phyloP scores from a whole-genome alignment of 2,329 filamentous ascomycete species.

The Hypomyces rosellus region DNA sequence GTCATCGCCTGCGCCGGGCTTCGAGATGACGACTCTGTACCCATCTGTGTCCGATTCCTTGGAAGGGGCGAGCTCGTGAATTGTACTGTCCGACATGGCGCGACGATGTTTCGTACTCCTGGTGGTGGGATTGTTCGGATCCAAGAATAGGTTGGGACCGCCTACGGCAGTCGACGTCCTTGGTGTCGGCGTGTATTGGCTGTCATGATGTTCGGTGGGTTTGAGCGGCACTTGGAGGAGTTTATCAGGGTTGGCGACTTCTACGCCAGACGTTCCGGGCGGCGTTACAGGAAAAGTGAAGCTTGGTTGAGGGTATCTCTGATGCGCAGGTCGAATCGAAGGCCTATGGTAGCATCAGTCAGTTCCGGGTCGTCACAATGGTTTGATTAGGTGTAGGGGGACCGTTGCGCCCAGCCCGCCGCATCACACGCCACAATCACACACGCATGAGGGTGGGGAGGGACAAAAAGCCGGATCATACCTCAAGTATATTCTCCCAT shows the following conservation, averaged over 20 bases:
- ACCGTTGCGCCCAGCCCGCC: background rate
- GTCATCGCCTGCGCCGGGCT: constrained; percentile 50
- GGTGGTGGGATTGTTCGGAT: constrained; percentile 15
- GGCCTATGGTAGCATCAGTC: constrained; percentile 37
- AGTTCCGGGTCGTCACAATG: too few relatives aligned
- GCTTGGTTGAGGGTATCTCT: constrained; percentile 54
- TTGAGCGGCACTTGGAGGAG: constrained; percentile 17
- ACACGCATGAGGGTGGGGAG: background rate
- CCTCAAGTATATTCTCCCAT: constrained; percentile 77
- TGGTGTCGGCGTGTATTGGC: constrained; percentile 36
- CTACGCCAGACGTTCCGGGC: constrained; percentile 52
- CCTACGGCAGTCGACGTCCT: constrained; percentile 7
- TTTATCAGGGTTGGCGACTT: constrained; percentile 32
- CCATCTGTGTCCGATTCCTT: constrained; percentile 57
- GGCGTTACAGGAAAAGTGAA: constrained; percentile 57
- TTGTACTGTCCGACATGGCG: constrained; percentile 70
- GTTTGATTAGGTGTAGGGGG: too few relatives aligned
- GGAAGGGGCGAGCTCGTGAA: constrained; percentile 54
- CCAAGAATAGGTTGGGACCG: constrained; percentile 30
- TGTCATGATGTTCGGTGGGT: constrained; percentile 20
- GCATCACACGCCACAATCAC: background rate
- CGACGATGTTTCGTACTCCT: constrained; percentile 44
- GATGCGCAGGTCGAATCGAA: constrained; percentile 53
- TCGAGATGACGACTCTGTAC: constrained; percentile 75
- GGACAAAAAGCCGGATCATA: constrained; percentile 34